A percentile compares a stretch with the other conserved stretches of the same genome.
phyloP scores from a whole-genome alignment of 106 monocot species.

The Alisma plantagoaquatica region DNA sequence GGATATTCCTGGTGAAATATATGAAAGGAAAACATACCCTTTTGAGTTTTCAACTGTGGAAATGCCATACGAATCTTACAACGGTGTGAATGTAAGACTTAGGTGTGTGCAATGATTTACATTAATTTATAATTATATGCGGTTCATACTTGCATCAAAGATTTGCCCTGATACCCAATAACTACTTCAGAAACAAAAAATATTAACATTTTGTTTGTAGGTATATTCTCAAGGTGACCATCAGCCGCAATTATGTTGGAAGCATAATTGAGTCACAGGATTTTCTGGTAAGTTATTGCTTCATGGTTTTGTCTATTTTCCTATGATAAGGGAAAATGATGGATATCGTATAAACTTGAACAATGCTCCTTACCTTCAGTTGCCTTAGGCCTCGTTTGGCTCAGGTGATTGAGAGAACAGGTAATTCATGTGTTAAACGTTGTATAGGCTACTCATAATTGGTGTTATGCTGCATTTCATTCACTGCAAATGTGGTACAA shows the following conservation, averaged over 20 bases:
- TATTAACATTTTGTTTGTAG: slow-evolving; percentile 7
- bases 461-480: no score
- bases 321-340: no score
- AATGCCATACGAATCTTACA: slow-evolving; percentile 99
- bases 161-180: no score
- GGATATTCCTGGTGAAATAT: slow-evolving; percentile 96
- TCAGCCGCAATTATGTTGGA: slow-evolving; percentile 19
- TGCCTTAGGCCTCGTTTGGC: no score
- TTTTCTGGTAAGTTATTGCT: slow-evolving; percentile 17
- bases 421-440: no score
- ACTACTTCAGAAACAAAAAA: no score
- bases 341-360: no score
- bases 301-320: no score
- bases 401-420: no score
- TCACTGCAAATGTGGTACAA: no score
- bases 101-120: slow-evolving; percentile 32
- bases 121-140: not conserved
- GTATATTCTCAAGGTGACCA: slow-evolving; percentile 24
- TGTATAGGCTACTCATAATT: no score
- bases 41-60: slow-evolving; percentile 96
- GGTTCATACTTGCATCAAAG: not conserved
- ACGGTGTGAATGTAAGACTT: slow-evolving; percentile 81
- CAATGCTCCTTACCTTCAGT: no score
- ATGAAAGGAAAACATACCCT: slow-evolving; percentile 83
- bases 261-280: slow-evolving; percentile 25